Conservation (phyloP, 345 rosid species). For the Eucalyptus guilfoylei region DNA sequence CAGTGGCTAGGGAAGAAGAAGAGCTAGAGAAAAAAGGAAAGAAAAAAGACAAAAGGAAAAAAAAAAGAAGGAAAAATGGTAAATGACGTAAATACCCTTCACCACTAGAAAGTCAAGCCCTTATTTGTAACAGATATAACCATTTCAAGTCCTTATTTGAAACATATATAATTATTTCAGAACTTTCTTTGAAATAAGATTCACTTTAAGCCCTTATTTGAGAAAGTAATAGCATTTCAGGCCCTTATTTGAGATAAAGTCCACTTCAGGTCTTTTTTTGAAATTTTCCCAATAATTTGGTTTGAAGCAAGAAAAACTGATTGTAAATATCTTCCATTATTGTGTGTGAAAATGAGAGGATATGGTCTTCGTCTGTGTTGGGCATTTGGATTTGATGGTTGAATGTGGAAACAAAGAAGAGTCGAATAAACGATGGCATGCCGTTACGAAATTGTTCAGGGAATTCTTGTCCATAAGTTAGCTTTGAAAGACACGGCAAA, state of each 20-base stretch:
- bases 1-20: too few species aligned
- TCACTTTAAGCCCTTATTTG: too few species aligned
- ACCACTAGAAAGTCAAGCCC: accelerated
- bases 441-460: too few species aligned
- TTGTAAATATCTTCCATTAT: too few species aligned
- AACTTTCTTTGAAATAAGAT: too few species aligned
- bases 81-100: too few species aligned
- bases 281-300: neutral
- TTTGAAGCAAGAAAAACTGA: too few species aligned
- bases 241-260: accelerated
- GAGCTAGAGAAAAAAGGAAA: too few species aligned
- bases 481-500: neutral
- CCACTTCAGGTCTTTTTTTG: too few species aligned
- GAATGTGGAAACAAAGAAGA: neutral
- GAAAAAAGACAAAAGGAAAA: too few species aligned
- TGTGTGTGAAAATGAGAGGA: neutral
- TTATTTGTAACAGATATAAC: accelerated
- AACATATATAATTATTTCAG: too few species aligned
- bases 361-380: neutral
- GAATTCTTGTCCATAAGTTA: neutral
- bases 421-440: neutral
- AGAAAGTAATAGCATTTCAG: accelerated
- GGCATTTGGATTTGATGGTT: neutral
- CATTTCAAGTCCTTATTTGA: accelerated
- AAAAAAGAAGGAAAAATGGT: too few species aligned